Evolutionary conservation across 208 protist species (phyloP).

Genomic region (Leishmania braziliensis): DNA sequence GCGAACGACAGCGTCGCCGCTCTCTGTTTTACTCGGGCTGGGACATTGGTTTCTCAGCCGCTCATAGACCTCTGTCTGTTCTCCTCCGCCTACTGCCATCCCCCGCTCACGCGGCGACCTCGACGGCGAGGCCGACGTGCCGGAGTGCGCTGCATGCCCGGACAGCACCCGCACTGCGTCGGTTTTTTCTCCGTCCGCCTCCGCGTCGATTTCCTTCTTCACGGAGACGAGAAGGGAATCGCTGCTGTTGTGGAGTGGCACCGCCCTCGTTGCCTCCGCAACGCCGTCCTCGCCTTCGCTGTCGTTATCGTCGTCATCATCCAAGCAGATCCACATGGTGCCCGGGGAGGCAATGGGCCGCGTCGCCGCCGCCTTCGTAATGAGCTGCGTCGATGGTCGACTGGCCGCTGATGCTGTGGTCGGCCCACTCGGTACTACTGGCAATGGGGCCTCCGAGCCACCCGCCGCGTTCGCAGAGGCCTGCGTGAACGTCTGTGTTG

Average conservation of each 20-base stretch:
- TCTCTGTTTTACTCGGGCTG: not conserved
- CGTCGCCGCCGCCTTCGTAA: slow-evolving; percentile 56
- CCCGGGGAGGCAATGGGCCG: slow-evolving; percentile 55
- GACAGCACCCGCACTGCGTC: not conserved
- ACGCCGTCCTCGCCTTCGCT: not conserved
- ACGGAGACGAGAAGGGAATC: not conserved
- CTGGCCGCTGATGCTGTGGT: not conserved
- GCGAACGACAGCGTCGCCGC: not conserved
- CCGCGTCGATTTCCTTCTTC: slow-evolving; percentile 7
- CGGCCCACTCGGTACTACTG: not conserved
- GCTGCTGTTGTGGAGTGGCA: not conserved
- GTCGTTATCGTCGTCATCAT: slow-evolving; percentile 67
- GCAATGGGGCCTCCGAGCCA: not conserved
- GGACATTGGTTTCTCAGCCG: not conserved
- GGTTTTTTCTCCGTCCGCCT: not conserved
- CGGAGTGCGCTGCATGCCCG: not conserved
- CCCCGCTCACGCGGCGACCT: not conserved
- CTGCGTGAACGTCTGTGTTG: slow-evolving; percentile 17
- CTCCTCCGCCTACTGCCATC: not conserved
- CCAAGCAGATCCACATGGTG: slow-evolving; percentile 80
- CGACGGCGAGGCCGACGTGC: not conserved
- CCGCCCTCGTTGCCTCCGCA: not conserved
- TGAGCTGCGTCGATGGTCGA: slow-evolving; percentile 55
- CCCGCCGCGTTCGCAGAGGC: slow-evolving; percentile 1
- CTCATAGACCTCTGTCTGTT: not conserved